These are phyloP conservation scores for Eugenia klotzschiana DNA, from an alignment of 441 rosid species.

Conservation along the genomic window DNA sequence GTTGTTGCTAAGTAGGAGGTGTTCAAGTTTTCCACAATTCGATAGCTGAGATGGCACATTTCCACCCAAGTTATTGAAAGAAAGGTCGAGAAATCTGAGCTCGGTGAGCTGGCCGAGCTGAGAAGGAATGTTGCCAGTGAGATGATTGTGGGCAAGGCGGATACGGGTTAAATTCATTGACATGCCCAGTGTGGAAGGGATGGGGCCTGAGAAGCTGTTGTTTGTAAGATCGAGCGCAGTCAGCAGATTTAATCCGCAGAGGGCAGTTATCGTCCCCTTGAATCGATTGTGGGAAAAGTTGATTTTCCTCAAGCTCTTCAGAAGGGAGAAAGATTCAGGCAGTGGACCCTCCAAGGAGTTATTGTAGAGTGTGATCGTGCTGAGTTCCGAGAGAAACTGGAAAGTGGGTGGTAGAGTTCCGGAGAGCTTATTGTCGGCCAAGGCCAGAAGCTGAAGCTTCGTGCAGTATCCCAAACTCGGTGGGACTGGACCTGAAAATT, in stretches of 20 bases:
- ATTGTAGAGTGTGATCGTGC: conserved; percentile 57
- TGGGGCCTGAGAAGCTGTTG: conserved; percentile 51
- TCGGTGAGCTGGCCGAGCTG: conserved; percentile 42
- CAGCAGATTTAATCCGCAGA: conserved; percentile 45
- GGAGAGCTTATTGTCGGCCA: conserved; percentile 70
- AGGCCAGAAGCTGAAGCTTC: conserved; percentile 36
- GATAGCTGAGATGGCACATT: conserved; percentile 37
- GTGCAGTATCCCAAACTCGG: conserved; percentile 72
- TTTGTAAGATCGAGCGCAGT: conserved; percentile 68
- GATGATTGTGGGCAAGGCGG: conserved; percentile 63
- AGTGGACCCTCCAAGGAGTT: conserved; percentile 70
- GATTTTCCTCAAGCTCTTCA: conserved; percentile 57
- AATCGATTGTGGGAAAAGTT: conserved; percentile 72
- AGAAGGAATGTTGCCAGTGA: conserved; percentile 51
- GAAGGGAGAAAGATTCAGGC: conserved; percentile 44
- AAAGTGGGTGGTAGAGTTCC: conserved; percentile 73
- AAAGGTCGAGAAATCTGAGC: conserved; percentile 64
- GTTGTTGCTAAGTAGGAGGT: conserved; percentile 53
- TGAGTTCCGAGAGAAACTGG: conserved; percentile 43
- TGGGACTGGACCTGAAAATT: conserved; percentile 61
- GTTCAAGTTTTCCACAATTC: conserved; percentile 38
- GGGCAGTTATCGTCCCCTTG: conserved; percentile 46
- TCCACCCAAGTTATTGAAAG: conserved; percentile 55
- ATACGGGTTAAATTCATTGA: conserved; percentile 52
- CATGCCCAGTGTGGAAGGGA: conserved; percentile 41